Evolutionary conservation across 495 filamentous ascomycete genomes (phyloP).

Genomic region (Xylaria grammica): DNA sequence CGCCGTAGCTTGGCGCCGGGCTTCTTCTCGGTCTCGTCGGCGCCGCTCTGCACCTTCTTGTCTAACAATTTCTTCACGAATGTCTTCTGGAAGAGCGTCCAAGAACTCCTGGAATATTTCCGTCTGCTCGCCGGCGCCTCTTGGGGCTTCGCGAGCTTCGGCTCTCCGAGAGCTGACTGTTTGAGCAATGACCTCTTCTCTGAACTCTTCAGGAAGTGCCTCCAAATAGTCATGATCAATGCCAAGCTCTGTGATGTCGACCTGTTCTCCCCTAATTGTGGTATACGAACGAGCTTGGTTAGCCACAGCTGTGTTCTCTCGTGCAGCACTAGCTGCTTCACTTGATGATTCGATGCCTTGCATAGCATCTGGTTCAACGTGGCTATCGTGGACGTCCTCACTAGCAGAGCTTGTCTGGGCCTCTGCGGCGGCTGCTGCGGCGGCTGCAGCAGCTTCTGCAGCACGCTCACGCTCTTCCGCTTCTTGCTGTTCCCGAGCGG

Average conservation of each 20-base stretch:
- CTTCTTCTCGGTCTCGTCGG: slow-evolving; percentile 84
- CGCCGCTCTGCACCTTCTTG: slow-evolving; percentile 90
- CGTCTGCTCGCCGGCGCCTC: slow-evolving; percentile 75
- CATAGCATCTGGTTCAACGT: slow-evolving; percentile 68
- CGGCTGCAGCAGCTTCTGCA: slow-evolving; percentile 45
- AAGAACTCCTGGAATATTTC: slow-evolving; percentile 95
- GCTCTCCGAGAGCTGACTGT: slow-evolving; percentile 83
- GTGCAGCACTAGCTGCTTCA: slow-evolving; percentile 31
- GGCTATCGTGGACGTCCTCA: slow-evolving; percentile 24
- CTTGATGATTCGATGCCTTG: slow-evolving; percentile 78
- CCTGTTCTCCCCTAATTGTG: slow-evolving; percentile 78
- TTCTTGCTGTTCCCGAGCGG: slow-evolving; percentile 58
- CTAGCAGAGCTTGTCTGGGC: slow-evolving; percentile 34
- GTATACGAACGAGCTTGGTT: slow-evolving; percentile 67
- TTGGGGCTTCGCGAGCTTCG: slow-evolving; percentile 66
- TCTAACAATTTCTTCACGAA: slow-evolving; percentile 85
- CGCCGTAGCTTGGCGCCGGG: slow-evolving; percentile 56
- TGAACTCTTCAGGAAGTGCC: slow-evolving; percentile 89
- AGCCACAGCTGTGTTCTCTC: slow-evolving; percentile 35
- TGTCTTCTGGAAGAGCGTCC: slow-evolving; percentile 86
- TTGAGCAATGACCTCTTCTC: slow-evolving; percentile 92
- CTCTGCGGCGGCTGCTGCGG: slow-evolving; percentile 41
- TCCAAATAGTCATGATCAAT: slow-evolving; percentile 95
- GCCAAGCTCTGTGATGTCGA: slow-evolving; percentile 91
- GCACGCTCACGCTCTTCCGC: slow-evolving; percentile 59